A percentile compares a stretch with the other conserved stretches of the same genome.
These are phyloP conservation scores for Aspergillus quadrilineatus DNA, from an alignment of 2,329 filamentous ascomycete species.

Conservation along the genomic window DNA sequence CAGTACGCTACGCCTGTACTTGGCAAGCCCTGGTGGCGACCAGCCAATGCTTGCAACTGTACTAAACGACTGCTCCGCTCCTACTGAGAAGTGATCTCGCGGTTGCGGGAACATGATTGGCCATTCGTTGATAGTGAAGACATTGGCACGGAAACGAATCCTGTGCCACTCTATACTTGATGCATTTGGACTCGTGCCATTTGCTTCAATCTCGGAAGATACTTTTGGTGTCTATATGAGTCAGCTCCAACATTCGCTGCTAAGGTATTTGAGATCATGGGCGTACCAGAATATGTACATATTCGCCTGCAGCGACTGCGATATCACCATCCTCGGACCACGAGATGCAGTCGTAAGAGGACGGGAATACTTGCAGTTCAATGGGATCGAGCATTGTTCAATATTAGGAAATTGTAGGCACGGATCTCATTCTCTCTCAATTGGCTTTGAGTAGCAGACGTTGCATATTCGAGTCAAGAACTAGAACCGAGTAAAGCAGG, in stretches of 20 bases:
- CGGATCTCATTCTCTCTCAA: background rate
- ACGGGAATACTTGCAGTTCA: constrained; percentile 50
- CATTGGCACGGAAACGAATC: constrained; percentile 49
- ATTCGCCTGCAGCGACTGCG: constrained; percentile 57
- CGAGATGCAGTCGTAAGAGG: constrained; percentile 52
- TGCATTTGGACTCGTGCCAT: constrained; percentile 25
- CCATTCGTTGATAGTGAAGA: constrained; percentile 55
- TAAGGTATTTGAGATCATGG: background rate
- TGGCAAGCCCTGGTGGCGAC: constrained; percentile 58
- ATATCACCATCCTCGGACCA: constrained; percentile 62
- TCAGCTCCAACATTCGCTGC: constrained; percentile 9
- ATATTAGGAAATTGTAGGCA: background rate
- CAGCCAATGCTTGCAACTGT: constrained; percentile 53
- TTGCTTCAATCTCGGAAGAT: constrained; percentile 16
- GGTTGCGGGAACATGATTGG: constrained; percentile 47
- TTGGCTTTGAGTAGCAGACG: too few relatives aligned
- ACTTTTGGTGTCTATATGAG: constrained; percentile 29
- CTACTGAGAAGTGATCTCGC: constrained; percentile 53
- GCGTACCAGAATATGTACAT: constrained; percentile 53
- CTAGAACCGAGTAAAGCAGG: background rate
- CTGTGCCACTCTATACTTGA: constrained; percentile 36
- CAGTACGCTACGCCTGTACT: constrained; percentile 54
- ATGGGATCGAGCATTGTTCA: constrained; percentile 29
- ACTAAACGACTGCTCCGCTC: constrained; percentile 58
- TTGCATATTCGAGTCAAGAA: too few relatives aligned